A percentile compares a stretch with the other conserved stretches of the same genome.
These are phyloP conservation scores for Letharia lupina DNA, from an alignment of 495 filamentous ascomycete genomes.

Conservation along the genomic window DNA sequence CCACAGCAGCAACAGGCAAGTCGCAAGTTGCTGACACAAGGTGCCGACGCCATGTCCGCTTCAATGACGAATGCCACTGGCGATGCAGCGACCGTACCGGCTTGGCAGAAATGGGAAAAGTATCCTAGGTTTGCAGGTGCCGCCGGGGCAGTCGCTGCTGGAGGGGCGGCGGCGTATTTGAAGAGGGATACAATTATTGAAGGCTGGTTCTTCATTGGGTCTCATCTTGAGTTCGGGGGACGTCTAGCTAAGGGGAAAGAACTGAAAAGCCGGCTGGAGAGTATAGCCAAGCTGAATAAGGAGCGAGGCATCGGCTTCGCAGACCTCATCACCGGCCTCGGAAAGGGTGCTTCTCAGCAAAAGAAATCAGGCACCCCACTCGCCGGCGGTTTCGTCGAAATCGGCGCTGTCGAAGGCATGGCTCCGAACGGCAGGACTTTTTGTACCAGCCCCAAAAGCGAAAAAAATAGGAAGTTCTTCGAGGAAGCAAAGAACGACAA, in stretches of 20 bases:
- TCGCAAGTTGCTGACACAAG: slow-evolving; percentile 21
- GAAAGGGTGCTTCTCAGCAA: slow-evolving; percentile 45
- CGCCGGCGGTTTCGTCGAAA: slow-evolving; percentile 24
- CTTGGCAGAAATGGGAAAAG: slow-evolving; percentile 68
- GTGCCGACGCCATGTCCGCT: slow-evolving; percentile 20
- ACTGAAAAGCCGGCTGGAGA: slow-evolving; percentile 55
- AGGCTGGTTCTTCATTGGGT: slow-evolving; percentile 71
- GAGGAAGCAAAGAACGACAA: slow-evolving; percentile 55
- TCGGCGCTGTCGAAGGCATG: slow-evolving; percentile 37
- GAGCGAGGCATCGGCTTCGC: slow-evolving; percentile 57
- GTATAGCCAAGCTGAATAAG: slow-evolving; percentile 48
- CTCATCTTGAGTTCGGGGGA: slow-evolving; percentile 92
- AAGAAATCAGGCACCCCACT: slow-evolving; percentile 22
- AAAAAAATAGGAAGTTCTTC: slow-evolving; percentile 34
- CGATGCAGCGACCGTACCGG: slow-evolving; percentile 47
- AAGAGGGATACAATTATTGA: slow-evolving; percentile 68
- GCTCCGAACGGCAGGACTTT: slow-evolving; percentile 58
- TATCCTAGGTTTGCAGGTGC: slow-evolving; percentile 77
- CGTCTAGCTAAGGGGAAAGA: slow-evolving; percentile 74
- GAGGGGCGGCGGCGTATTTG: slow-evolving; percentile 80
- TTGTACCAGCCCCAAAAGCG: slow-evolving; percentile 63
- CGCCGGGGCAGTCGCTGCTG: slow-evolving; percentile 71
- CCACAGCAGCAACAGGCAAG: slow-evolving; percentile 22
- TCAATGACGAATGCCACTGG: slow-evolving; percentile 31
- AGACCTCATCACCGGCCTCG: slow-evolving; percentile 78